These are phyloP conservation scores for Stropharia rugosoannulata DNA, from an alignment of 768 basidiomycete genomes.

Conservation along the genomic window DNA sequence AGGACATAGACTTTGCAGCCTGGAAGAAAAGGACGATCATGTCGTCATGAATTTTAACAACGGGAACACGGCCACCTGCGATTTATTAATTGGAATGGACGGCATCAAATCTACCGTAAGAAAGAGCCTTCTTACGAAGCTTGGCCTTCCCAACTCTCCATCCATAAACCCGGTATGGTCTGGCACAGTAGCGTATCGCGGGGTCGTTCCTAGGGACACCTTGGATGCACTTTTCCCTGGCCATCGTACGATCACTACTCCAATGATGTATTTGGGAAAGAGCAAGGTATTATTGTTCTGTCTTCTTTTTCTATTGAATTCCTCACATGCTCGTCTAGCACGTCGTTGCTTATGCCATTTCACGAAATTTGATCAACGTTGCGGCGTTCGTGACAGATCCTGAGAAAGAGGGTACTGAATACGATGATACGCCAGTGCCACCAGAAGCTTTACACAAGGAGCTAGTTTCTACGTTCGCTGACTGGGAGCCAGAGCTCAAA, in stretches of 20 bases:
- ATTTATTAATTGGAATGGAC: constrained; percentile 42
- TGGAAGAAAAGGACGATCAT: constrained; percentile 22
- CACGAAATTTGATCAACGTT: constrained; percentile 2
- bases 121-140: constrained; percentile 11
- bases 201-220: constrained; percentile 26
- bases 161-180: constrained; percentile 34
- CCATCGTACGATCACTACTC: constrained; percentile 26
- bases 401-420: neutral
- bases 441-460: constrained; percentile 1
- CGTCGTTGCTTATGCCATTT: constrained; percentile 4
- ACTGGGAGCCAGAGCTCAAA: neutral
- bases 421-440: neutral
- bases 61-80: constrained; percentile 31
- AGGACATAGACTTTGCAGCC: constrained; percentile 34
- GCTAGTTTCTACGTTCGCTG: neutral
- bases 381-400: constrained; percentile 3
- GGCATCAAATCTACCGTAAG: constrained; percentile 38
- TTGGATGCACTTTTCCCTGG: constrained; percentile 24
- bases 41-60: constrained; percentile 35
- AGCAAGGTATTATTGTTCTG: neutral
- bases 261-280: constrained; percentile 16
- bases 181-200: constrained; percentile 35
- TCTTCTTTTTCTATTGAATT: no score
- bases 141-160: constrained; percentile 6
- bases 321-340: neutral